Percentiles rank a stretch among this genome's conserved stretches.
These are phyloP conservation scores for Panaeolus cyanescens DNA, from an alignment of 768 basidiomycete genomes.

Conservation along the genomic window DNA sequence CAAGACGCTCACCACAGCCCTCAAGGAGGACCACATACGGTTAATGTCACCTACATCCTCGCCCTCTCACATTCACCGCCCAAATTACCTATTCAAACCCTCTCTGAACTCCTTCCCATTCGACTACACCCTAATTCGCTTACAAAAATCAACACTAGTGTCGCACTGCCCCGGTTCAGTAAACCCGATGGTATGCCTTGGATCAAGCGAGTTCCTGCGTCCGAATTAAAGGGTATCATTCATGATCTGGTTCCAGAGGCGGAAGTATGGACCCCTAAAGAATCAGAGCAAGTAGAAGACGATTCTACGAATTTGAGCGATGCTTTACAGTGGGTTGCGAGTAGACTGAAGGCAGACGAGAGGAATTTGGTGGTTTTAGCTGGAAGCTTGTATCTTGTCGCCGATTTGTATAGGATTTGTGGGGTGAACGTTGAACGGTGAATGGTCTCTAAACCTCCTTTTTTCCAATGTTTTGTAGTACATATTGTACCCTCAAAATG, in stretches of 20 bases:
- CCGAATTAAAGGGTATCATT: conserved; percentile 50
- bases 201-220: conserved; percentile 67
- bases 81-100: conserved; percentile 74
- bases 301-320: conserved; percentile 19
- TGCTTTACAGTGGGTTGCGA: conserved; percentile 53
- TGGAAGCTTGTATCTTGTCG: conserved; percentile 93
- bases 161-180: conserved; percentile 66
- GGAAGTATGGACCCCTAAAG: conserved; percentile 49
- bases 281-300: conserved; percentile 18
- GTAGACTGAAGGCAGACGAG: conserved; percentile 29
- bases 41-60: conserved; percentile 70
- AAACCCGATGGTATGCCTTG: conserved; percentile 94
- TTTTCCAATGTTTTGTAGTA: too few species aligned
- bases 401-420: conserved; percentile 81
- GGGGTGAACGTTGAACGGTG: too few species aligned
- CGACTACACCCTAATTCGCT: conserved; percentile 25
- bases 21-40: conserved; percentile 14
- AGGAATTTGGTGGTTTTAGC: conserved; percentile 69
- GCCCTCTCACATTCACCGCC: conserved; percentile 86
- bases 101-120: conserved; percentile 63
- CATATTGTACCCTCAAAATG: too few species aligned
- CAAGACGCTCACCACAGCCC: conserved; percentile 3
- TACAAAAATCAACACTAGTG: conserved; percentile 35
- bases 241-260: conserved; percentile 41
- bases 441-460: too few species aligned